Conservation (phyloP, 805 yeast genomes). For the Candida fluviatilis region DNA sequence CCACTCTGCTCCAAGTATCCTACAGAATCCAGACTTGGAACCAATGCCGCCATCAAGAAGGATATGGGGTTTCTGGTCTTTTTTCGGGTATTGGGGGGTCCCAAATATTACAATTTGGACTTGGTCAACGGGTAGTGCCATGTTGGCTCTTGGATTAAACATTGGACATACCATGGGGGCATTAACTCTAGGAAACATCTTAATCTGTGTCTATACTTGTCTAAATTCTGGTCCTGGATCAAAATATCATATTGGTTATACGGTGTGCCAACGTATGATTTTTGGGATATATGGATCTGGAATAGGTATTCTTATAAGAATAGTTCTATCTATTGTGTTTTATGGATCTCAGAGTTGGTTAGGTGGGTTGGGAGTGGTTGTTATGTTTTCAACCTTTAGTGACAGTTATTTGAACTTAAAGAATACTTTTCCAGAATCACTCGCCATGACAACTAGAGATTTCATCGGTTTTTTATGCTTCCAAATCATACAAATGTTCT, state of each 20-base stretch:
- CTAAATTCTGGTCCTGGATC: constrained; percentile 47
- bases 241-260: constrained; percentile 48
- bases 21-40: constrained; percentile 37
- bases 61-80: constrained; percentile 43
- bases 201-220: constrained; percentile 41
- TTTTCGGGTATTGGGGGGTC: constrained; percentile 42
- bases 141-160: constrained; percentile 41
- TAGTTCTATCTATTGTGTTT: constrained; percentile 44
- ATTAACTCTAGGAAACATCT: constrained; percentile 42
- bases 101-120: constrained; percentile 39
- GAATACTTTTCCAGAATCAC: constrained; percentile 32
- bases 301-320: constrained; percentile 41
- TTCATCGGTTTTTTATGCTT: constrained; percentile 42
- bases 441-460: constrained; percentile 38
- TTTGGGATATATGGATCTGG: constrained; percentile 46
- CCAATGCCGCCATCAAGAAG: constrained; percentile 44
- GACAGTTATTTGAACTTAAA: constrained; percentile 33
- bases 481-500: constrained; percentile 39
- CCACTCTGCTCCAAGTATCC: neutral
- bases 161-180: constrained; percentile 45
- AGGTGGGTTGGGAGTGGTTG: constrained; percentile 42
- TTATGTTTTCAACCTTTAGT: constrained; percentile 35
- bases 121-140: constrained; percentile 43
- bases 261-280: constrained; percentile 39
- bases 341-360: constrained; percentile 43